Percentiles rank a stretch among this genome's conserved stretches.
These are phyloP conservation scores for Skeletonema grethae DNA, from an alignment of 108 stramenopile genomes.

Conservation along the genomic window DNA sequence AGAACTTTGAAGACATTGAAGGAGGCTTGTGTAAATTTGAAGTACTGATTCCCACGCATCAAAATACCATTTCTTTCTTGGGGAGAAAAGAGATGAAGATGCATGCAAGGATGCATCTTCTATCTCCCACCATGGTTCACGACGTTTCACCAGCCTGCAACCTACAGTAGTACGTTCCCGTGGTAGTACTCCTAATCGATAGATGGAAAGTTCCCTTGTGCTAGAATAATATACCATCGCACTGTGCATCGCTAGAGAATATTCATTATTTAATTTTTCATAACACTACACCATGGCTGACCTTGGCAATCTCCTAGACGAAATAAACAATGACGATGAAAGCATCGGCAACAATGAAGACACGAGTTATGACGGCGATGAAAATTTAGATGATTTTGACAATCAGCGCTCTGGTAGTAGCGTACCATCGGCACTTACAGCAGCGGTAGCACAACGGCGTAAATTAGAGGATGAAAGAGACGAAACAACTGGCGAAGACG, in stretches of 20 bases:
- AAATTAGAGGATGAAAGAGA: conserved; percentile 2
- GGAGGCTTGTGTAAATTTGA: too few species aligned
- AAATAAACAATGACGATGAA: conserved; percentile 46
- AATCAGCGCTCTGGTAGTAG: conserved; percentile 8
- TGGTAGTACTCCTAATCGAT: too few species aligned
- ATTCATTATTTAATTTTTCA: not conserved
- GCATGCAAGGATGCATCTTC: too few species aligned
- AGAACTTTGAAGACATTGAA: too few species aligned
- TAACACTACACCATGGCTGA: conserved; percentile 65
- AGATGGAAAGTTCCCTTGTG: too few species aligned
- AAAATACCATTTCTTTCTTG: too few species aligned
- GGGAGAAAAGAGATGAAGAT: too few species aligned
- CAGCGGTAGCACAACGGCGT: conserved; percentile 18
- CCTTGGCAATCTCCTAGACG: conserved; percentile 68
- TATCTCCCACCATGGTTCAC: too few species aligned
- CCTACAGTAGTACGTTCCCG: too few species aligned
- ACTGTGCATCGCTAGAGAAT: not conserved
- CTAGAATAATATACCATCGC: too few species aligned
- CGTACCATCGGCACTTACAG: conserved; percentile 28
- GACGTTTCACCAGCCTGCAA: too few species aligned
- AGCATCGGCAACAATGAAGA: conserved; percentile 24
- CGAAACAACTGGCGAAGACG: not conserved
- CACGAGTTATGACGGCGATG: conserved; percentile 17
- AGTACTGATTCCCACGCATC: too few species aligned
- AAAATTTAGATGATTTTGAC: not conserved